Evolutionary conservation across 768 basidiomycete genomes (phyloP).

Genomic region (Pleurotus platypus): DNA sequence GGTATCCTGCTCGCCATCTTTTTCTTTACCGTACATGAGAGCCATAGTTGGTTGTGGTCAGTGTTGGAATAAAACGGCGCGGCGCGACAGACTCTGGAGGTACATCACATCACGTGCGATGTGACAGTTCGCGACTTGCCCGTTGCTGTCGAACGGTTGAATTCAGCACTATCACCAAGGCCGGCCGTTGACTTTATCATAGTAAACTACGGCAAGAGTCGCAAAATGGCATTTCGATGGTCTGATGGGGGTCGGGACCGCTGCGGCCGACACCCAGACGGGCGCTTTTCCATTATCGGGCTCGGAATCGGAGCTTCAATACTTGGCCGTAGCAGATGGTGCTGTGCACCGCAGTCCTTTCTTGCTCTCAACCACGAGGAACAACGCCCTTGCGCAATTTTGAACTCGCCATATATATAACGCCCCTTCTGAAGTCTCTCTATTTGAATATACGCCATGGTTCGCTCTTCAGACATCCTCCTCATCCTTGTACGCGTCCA

Average conservation of each 20-base stretch:
- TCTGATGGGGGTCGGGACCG: no score
- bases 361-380: background rate
- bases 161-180: background rate
- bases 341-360: conserved; percentile 2
- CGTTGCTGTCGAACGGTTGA: background rate
- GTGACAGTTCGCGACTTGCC: conserved; percentile 1
- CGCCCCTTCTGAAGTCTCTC: background rate
- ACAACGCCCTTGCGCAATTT: background rate
- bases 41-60: conserved; percentile 31
- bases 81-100: no score
- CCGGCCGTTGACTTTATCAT: no score
- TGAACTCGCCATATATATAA: background rate
- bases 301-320: background rate
- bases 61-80: no score
- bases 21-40: conserved; percentile 66
- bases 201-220: no score
- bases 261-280: no score
- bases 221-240: no score
- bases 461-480: conserved; percentile 68
- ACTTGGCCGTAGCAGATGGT: background rate
- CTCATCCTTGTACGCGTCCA: conserved; percentile 64
- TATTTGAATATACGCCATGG: conserved; percentile 30
- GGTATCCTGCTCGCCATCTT: conserved; percentile 36
- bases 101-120: conserved; percentile 15
- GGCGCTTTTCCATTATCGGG: background rate